These are phyloP conservation scores for Senna siamea DNA, from an alignment of 306 rosid genomes.

Conservation along the genomic window DNA sequence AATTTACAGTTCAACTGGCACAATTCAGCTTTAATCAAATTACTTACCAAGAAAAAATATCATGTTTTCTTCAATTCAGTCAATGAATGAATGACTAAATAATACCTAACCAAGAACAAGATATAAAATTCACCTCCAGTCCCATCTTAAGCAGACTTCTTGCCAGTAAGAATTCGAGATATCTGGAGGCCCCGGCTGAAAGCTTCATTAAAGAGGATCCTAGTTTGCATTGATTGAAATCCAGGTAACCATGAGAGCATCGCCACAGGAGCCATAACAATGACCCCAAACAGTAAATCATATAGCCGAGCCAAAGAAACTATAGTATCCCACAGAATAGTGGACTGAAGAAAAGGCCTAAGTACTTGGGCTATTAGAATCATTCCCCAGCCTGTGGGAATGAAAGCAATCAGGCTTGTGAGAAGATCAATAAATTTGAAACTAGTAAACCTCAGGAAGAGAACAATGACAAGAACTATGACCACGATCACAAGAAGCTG, in stretches of 20 bases:
- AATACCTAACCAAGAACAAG: neutral
- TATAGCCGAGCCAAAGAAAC: constrained; percentile 86
- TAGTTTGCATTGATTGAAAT: constrained; percentile 95
- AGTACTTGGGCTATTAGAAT: constrained; percentile 87
- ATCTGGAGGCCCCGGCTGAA: constrained; percentile 98
- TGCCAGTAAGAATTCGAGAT: constrained; percentile 84
- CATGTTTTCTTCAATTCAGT: neutral
- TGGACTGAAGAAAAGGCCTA: constrained; percentile 84
- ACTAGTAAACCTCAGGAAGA: constrained; percentile 61
- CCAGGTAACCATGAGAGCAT: constrained; percentile 93
- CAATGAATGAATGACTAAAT: constrained; percentile 20
- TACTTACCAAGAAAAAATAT: constrained; percentile 11
- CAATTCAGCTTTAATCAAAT: constrained; percentile 13
- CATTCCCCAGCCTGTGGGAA: constrained; percentile 97
- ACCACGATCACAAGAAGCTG: constrained; percentile 73
- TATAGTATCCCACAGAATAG: constrained; percentile 81
- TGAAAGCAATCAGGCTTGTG: constrained; percentile 74
- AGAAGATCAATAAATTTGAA: constrained; percentile 64
- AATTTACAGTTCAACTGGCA: constrained; percentile 28
- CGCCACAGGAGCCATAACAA: constrained; percentile 88
- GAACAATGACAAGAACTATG: constrained; percentile 57
- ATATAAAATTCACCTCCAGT: constrained; percentile 53
- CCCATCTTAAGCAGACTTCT: constrained; percentile 63
- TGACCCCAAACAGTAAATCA: constrained; percentile 79
- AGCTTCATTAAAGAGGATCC: constrained; percentile 91